Base-by-base conservation (phyloP, 2,329 filamentous ascomycete species). In the Diaporthe helianthi region DNA sequence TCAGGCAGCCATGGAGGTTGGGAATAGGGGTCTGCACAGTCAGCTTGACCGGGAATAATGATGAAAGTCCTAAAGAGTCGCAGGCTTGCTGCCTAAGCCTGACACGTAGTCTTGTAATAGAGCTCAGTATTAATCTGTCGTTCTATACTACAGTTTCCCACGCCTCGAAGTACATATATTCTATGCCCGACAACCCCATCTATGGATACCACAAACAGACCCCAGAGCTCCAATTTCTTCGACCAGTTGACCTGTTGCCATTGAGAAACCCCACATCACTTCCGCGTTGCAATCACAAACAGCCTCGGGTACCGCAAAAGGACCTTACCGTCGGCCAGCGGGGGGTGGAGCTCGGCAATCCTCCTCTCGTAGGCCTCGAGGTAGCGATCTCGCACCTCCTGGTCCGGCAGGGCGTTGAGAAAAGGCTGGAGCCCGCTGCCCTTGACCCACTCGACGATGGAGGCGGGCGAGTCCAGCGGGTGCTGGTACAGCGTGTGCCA, bases 1-100 rank as follows among this genome's bases (percentile, higher is more conserved):
- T 67, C 86, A 92, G 75, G 82, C 83, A 72, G 92, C 91, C 1
- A 91, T 93, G 89, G 85, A 85, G 69, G 85, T 93, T 15, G 85
- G 86, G 0, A 92, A 90, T 78, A 87, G 85, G 70, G 91, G 90
- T 0, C 72, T 93, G 73, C 86, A 87, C 75, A 86, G 85, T 29
- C 89, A 93, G 76, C 75, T 92, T 52, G 69, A 54, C 29, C 52
- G 46, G 15, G 65, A 61, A 4, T 63, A 7, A 36, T 15, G n/a
- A n/a, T n/a, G n/a, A n/a, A n/a, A n/a, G n/a, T n/a, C n/a, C n/a
- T n/a, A n/a, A n/a, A n/a, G n/a, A n/a, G n/a, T n/a, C n/a, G n/a
- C n/a, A 36, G 7, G 33, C 33, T 36, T 2, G 12, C 13, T 13
- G 33, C 3, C 9, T 36, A n/a, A n/a, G n/a, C n/a, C n/a, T n/a